Conservation (phyloP, 371 early-diverging fungal species). For the Actinomortierella ambigua region DNA sequence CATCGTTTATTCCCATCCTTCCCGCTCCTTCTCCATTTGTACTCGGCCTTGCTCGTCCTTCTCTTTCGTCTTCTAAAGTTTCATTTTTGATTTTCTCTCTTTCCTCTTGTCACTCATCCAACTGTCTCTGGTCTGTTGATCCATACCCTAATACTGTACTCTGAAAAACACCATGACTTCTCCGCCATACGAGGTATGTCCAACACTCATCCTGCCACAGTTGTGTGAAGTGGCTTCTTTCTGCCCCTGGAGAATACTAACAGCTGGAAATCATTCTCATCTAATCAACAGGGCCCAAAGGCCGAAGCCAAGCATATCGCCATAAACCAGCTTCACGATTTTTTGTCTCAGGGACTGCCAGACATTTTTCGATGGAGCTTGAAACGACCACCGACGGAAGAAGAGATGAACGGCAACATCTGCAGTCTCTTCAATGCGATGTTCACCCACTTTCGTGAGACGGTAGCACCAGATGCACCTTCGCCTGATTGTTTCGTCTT, state of each 20-base stretch:
- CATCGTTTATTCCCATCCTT: neutral
- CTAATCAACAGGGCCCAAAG: neutral
- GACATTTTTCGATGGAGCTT: conserved; percentile 46
- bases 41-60: neutral
- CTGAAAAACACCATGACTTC: neutral
- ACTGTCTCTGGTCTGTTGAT: neutral
- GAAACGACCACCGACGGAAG: conserved; percentile 28
- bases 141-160: neutral
- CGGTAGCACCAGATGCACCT: conserved; percentile 21
- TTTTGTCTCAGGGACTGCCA: conserved; percentile 39
- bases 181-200: neutral
- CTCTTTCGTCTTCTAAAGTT: no score
- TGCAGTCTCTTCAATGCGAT: conserved; percentile 45
- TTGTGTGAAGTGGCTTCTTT: neutral
- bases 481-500: conserved; percentile 47
- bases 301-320: conserved; percentile 35
- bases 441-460: conserved; percentile 28
- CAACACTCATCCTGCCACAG: neutral
- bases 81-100: neutral
- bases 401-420: conserved; percentile 42
- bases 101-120: neutral
- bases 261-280: neutral
- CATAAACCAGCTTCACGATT: conserved; percentile 44
- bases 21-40: neutral
- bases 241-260: conserved; percentile 1